Conservation (phyloP, 1,139 yeast species). For the Zygoascus hellenicus region DNA sequence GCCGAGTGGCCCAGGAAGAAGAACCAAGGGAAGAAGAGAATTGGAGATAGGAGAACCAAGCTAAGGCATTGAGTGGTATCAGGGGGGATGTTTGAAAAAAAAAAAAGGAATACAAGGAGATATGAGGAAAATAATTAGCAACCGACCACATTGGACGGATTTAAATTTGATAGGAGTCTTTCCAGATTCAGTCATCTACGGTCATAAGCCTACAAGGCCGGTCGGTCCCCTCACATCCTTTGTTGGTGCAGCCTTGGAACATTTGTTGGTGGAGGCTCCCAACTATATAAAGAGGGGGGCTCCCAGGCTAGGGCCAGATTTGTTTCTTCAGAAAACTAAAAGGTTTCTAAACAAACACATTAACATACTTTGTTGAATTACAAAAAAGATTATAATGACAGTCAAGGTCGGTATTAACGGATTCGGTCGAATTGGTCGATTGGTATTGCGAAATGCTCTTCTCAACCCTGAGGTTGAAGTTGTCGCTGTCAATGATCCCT, state of each 20-base stretch:
- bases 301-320: background rate
- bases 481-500: conserved; percentile 80
- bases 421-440: conserved; percentile 86
- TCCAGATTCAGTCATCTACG: no score
- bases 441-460: conserved; percentile 72
- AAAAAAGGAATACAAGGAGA: no score
- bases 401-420: conserved; percentile 73
- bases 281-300: conserved; percentile 1
- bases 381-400: conserved; percentile 30
- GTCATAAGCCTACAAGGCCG: no score
- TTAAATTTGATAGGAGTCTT: no score
- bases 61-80: no score
- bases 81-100: no score
- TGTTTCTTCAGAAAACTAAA: conserved; percentile 1
- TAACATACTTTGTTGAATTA: background rate
- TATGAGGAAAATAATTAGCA: no score
- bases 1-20: no score
- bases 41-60: no score
- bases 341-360: conserved; percentile 3
- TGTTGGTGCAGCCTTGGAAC: conserved; percentile 1
- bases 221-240: background rate
- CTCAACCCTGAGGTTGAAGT: conserved; percentile 63
- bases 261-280: conserved; percentile 3
- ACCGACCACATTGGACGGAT: no score
- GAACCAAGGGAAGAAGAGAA: no score